Conservation (phyloP, 2,329 filamentous ascomycete species). For the Clonostachys rhizophaga region DNA sequence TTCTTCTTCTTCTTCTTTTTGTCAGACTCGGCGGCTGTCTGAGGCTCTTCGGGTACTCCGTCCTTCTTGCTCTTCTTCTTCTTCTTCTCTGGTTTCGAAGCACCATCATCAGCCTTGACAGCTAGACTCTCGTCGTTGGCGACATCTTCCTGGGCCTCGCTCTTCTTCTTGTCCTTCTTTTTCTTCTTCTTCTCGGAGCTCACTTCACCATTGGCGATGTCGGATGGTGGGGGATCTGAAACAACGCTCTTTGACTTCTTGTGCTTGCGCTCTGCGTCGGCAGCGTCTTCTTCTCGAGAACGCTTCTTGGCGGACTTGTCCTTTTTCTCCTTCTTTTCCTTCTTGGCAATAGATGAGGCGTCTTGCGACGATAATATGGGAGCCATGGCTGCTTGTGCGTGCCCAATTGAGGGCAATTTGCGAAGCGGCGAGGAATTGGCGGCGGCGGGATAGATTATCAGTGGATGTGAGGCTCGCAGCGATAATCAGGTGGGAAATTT, state of each 20-base stretch:
- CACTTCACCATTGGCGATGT: constrained; percentile 12
- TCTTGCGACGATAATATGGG: constrained; percentile 16
- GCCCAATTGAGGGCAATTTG: too few relatives aligned
- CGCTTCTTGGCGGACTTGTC: constrained; percentile 36
- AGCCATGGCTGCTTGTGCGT: constrained; percentile 17
- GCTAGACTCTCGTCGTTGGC: constrained; percentile 8
- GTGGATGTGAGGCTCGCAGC: not conserved
- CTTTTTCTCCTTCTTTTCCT: constrained; percentile 31
- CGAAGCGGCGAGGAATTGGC: too few relatives aligned
- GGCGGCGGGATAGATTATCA: not conserved
- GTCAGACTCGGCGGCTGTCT: not conserved
- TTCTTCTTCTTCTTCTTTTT: constrained; percentile 21
- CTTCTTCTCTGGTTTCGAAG: constrained; percentile 14
- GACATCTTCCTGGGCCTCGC: constrained; percentile 10
- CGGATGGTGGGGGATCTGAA: constrained; percentile 11
- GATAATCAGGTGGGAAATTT: not conserved
- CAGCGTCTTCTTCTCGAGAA: constrained; percentile 33
- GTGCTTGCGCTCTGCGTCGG: constrained; percentile 37
- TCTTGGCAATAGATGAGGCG: too few relatives aligned
- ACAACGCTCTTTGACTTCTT: constrained; percentile 43
- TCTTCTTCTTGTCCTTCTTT: constrained; percentile 18
- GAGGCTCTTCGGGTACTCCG: constrained; percentile 15
- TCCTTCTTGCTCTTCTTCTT: constrained; percentile 24
- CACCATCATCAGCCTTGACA: not conserved
- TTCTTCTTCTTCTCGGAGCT: constrained; percentile 24